A percentile compares a stretch with the other conserved stretches of the same genome.
Conservation (phyloP, 805 yeast genomes). For the Hanseniaspora singularis region DNA sequence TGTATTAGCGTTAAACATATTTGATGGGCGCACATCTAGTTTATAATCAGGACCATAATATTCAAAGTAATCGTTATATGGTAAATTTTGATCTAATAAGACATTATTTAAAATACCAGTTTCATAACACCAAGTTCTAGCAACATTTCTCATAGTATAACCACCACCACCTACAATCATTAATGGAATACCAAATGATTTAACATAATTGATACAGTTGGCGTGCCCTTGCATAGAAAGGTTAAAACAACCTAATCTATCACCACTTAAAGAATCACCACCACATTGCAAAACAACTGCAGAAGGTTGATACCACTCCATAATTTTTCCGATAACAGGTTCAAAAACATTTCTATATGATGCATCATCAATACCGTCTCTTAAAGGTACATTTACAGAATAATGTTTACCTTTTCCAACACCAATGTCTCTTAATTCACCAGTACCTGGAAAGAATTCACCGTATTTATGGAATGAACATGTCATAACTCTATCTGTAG, state of each 20-base stretch:
- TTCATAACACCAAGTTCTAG: constrained; percentile 91
- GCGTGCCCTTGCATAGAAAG: constrained; percentile 88
- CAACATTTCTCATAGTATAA: constrained; percentile 89
- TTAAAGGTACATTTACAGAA: constrained; percentile 79
- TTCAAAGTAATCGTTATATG: constrained; percentile 92
- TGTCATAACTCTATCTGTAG: constrained; percentile 93
- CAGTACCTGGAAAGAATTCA: constrained; percentile 95
- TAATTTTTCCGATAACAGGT: constrained; percentile 79
- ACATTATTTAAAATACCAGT: constrained; percentile 67
- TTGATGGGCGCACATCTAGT: constrained; percentile 85
- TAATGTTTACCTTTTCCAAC: constrained; percentile 80
- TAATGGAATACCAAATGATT: constrained; percentile 81
- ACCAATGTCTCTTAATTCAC: constrained; percentile 80
- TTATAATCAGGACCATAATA: constrained; percentile 96
- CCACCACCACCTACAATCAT: constrained; percentile 96
- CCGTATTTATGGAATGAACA: constrained; percentile 94
- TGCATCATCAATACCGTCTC: constrained; percentile 93
- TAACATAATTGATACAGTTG: constrained; percentile 81
- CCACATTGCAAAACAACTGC: constrained; percentile 95
- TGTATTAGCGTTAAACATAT: constrained; percentile 92
- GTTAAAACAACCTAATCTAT: constrained; percentile 87
- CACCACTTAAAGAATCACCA: constrained; percentile 90
- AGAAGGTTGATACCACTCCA: constrained; percentile 83
- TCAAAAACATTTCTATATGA: constrained; percentile 65
- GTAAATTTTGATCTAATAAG: constrained; percentile 54